Evolutionary conservation across 371 early-diverging fungal genomes (phyloP).

Genomic region (Blyttiomyces sp.): DNA sequence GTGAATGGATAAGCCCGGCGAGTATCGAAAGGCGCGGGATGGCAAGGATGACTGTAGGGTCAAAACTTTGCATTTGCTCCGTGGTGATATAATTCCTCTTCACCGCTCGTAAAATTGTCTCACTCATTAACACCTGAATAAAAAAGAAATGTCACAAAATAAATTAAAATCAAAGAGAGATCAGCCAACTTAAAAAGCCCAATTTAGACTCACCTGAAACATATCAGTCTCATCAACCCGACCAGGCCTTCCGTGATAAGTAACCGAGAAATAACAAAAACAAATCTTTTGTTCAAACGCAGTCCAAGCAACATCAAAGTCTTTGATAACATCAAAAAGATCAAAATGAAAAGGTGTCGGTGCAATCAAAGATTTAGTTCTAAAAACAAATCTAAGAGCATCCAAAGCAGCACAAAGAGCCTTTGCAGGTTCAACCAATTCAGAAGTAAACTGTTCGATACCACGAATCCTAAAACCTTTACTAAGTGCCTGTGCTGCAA

Average conservation of each 20-base stretch:
- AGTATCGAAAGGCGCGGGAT: constrained; percentile 55
- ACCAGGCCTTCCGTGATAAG: constrained; percentile 27
- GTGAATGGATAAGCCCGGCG: constrained; percentile 39
- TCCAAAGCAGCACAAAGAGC: constrained; percentile 50
- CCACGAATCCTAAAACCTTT: constrained; percentile 61
- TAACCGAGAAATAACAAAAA: constrained; percentile 57
- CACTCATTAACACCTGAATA: constrained; percentile 51
- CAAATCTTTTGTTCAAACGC: constrained; percentile 59
- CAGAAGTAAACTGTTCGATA: constrained; percentile 48
- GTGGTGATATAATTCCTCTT: constrained; percentile 16
- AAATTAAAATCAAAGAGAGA: neutral
- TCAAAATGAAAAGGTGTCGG: constrained; percentile 23
- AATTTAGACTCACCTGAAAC: constrained; percentile 36
- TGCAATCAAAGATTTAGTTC: constrained; percentile 15
- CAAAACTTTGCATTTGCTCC: constrained; percentile 48
- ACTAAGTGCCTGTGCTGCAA: constrained; percentile 58
- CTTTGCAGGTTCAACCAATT: constrained; percentile 44
- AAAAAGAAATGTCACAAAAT: too few relatives aligned
- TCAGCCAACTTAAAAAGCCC: neutral
- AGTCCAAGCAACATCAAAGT: constrained; percentile 61
- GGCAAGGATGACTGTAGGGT: constrained; percentile 50
- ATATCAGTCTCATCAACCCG: constrained; percentile 43
- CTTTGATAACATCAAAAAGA: constrained; percentile 43
- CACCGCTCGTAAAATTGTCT: constrained; percentile 47
- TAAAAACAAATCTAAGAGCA: constrained; percentile 47